Conservation (phyloP, 768 basidiomycete species). For the Tulasnella sp. region DNA sequence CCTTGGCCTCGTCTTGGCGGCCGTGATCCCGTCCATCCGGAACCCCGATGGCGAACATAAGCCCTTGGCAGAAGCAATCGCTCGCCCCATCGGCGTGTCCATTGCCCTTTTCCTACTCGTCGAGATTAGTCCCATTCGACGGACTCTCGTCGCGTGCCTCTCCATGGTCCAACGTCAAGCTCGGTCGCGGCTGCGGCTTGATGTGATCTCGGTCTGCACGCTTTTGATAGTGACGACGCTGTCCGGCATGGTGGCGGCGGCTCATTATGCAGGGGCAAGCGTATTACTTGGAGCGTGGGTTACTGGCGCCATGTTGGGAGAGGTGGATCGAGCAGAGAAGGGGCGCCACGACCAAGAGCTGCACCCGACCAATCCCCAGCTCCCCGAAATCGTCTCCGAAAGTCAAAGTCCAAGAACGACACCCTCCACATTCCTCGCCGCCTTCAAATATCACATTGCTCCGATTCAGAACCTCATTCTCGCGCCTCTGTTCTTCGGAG, state of each 20-base stretch:
- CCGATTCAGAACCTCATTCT: slow-evolving; percentile 45
- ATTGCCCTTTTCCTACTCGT: slow-evolving; percentile 17
- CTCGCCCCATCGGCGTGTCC: slow-evolving; percentile 18
- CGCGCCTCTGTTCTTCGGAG: slow-evolving; percentile 62
- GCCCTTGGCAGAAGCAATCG: slow-evolving; percentile 13
- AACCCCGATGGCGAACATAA: background rate
- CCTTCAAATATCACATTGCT: slow-evolving; percentile 41
- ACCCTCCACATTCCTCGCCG: slow-evolving; percentile 27
- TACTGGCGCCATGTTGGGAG: slow-evolving; percentile 49
- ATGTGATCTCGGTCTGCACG: background rate
- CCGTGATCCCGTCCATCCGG: slow-evolving; percentile 42
- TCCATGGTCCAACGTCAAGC: background rate
- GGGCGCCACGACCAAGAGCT: background rate
- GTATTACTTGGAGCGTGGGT: slow-evolving; percentile 61
- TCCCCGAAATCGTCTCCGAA: slow-evolving; percentile 23
- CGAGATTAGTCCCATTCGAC: background rate
- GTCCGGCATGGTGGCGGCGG: slow-evolving; percentile 47
- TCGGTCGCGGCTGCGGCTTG: background rate
- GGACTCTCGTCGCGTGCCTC: background rate
- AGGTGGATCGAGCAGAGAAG: slow-evolving; percentile 31
- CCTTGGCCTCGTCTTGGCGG: slow-evolving; percentile 55
- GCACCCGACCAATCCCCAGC: background rate
- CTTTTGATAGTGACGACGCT: slow-evolving; percentile 34
- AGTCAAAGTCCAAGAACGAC: slow-evolving; percentile 27
- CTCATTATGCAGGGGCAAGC: slow-evolving; percentile 54